phyloP scores from a whole-genome alignment of 2,329 filamentous ascomycete species.

The Grosmannia penicillata region DNA sequence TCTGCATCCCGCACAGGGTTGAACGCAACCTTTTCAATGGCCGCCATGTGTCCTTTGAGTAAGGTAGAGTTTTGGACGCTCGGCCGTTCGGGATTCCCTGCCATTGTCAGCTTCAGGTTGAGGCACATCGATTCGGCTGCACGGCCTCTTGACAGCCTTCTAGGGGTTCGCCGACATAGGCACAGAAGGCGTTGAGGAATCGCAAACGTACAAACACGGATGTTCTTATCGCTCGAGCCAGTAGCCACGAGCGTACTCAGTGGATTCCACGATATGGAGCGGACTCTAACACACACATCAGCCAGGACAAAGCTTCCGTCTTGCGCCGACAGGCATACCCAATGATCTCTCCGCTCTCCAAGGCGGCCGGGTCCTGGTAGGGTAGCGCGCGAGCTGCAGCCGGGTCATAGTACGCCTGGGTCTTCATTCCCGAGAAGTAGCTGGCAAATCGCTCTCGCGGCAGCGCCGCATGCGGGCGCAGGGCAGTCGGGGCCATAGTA shows the following conservation, averaged over 20 bases:
- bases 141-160: no score
- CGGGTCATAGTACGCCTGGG: conserved; percentile 55
- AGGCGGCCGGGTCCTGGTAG: conserved; percentile 7
- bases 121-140: no score
- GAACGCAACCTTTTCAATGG: conserved; percentile 64
- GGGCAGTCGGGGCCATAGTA: conserved; percentile 15
- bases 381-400: conserved; percentile 17
- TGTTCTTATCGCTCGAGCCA: conserved; percentile 52
- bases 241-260: conserved; percentile 73
- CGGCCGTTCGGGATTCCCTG: conserved; percentile 62
- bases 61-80: conserved; percentile 63
- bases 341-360: conserved; percentile 2
- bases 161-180: no score
- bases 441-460: conserved; percentile 54
- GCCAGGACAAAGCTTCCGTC: background rate
- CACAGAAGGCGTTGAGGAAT: no score
- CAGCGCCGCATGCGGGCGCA: conserved; percentile 37
- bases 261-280: conserved; percentile 80
- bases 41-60: conserved; percentile 49
- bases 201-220: conserved; percentile 55
- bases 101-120: background rate
- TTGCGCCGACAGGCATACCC: conserved; percentile 1
- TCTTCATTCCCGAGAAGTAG: conserved; percentile 54
- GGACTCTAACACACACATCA: conserved; percentile 38
- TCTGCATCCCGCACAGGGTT: conserved; percentile 65